A percentile compares a stretch with the other conserved stretches of the same genome.
These are phyloP conservation scores for Talaromyces borbonicus DNA, from an alignment of 495 filamentous ascomycete genomes.

Conservation along the genomic window DNA sequence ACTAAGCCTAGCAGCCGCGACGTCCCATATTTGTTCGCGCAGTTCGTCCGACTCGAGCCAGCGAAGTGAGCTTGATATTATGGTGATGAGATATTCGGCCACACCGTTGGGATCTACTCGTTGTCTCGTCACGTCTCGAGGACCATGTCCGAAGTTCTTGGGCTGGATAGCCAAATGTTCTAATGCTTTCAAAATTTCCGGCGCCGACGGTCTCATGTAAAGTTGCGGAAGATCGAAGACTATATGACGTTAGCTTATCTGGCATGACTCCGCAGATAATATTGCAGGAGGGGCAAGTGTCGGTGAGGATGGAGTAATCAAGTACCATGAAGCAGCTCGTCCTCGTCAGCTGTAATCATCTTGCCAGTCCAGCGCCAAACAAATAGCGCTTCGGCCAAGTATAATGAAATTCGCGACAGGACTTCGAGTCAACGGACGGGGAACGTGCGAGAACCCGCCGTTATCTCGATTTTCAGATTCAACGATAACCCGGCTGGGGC, in stretches of 20 bases:
- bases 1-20: constrained; percentile 64
- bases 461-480: constrained; percentile 2
- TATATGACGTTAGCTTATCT: constrained; percentile 35
- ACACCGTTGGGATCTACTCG: constrained; percentile 30
- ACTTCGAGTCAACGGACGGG: too few species aligned
- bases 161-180: constrained; percentile 35
- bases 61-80: constrained; percentile 60
- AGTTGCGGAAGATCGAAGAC: constrained; percentile 47
- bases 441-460: too few species aligned
- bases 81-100: constrained; percentile 58
- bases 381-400: too few species aligned
- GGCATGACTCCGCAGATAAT: constrained; percentile 9
- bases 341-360: constrained; percentile 31
- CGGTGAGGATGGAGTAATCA: constrained; percentile 10
- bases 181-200: constrained; percentile 34
- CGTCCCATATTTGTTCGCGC: constrained; percentile 67
- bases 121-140: constrained; percentile 21
- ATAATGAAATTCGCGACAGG: too few species aligned
- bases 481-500: not conserved
- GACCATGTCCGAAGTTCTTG: constrained; percentile 21
- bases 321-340: constrained; percentile 37
- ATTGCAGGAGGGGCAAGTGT: constrained; percentile 7
- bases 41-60: constrained; percentile 69
- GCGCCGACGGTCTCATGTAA: constrained; percentile 38
- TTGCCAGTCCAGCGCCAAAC: not conserved